A percentile compares a stretch with the other conserved stretches of the same genome.
phyloP scores from a whole-genome alignment of 2,329 filamentous ascomycete species.

The Dactylellina sp. region DNA sequence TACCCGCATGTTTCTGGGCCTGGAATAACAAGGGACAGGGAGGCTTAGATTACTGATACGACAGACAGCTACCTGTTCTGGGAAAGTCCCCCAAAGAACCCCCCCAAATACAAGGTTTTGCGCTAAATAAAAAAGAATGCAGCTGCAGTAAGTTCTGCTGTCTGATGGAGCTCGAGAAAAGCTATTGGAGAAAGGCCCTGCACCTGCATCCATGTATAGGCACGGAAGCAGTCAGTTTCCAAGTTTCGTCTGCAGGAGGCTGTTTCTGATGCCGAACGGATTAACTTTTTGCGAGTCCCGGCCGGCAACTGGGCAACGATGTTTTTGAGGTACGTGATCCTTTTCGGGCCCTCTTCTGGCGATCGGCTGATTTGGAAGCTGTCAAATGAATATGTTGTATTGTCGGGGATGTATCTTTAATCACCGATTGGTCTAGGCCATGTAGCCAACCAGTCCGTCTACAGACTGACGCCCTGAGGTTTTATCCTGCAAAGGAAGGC shows the following conservation, averaged over 20 bases:
- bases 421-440: too few relatives aligned
- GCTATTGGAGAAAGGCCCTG: neutral
- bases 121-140: conserved; percentile 34
- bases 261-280: conserved; percentile 5
- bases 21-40: conserved; percentile 3
- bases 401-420: too few relatives aligned
- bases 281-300: conserved; percentile 5
- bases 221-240: neutral
- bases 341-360: too few relatives aligned
- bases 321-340: too few relatives aligned
- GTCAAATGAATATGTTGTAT: neutral
- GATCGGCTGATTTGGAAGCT: neutral
- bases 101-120: conserved; percentile 6
- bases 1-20: neutral
- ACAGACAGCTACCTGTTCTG: conserved; percentile 9
- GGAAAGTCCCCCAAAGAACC: conserved; percentile 28
- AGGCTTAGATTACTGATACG: conserved; percentile 40
- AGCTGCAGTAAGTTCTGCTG: conserved; percentile 5
- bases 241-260: conserved; percentile 3
- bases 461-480: too few relatives aligned
- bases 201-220: neutral
- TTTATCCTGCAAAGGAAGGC: too few relatives aligned
- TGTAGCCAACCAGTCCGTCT: too few relatives aligned
- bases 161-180: conserved; percentile 22
- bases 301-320: too few relatives aligned